A percentile compares a stretch with the other conserved stretches of the same genome.
Evolutionary conservation across 208 protist species (phyloP).

Genomic region (Willaertia magna): DNA sequence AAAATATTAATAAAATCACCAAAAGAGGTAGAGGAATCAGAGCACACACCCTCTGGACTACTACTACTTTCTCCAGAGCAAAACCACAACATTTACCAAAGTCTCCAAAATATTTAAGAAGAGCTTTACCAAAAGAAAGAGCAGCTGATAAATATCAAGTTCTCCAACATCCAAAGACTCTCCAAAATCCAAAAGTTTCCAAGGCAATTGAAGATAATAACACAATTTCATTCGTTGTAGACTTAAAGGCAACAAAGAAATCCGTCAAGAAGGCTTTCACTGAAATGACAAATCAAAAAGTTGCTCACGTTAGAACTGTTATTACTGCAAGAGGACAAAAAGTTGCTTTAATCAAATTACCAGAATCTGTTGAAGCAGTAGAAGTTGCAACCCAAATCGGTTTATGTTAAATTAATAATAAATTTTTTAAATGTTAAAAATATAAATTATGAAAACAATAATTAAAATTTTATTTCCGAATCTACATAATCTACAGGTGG

Average conservation of each 20-base stretch:
- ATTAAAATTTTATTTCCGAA: neutral
- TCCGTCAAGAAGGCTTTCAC: conserved; percentile 95
- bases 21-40: conserved; percentile 40
- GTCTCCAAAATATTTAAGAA: conserved; percentile 73
- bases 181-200: conserved; percentile 83
- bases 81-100: conserved; percentile 77
- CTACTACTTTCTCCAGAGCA: conserved; percentile 84
- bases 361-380: conserved; percentile 72
- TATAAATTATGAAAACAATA: neutral
- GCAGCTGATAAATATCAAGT: conserved; percentile 63
- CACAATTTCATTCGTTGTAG: conserved; percentile 98
- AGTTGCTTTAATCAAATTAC: conserved; percentile 95
- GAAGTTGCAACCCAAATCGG: conserved; percentile 96
- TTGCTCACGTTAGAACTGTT: conserved; percentile 94
- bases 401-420: conserved; percentile 56
- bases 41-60: conserved; percentile 85
- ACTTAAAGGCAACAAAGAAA: conserved; percentile 89
- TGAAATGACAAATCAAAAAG: conserved; percentile 92
- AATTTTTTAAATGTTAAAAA: no score
- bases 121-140: conserved; percentile 57
- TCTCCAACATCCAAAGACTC: conserved; percentile 92
- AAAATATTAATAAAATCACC: conserved; percentile 10
- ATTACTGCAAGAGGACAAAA: conserved; percentile 93
- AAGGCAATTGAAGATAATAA: conserved; percentile 99
- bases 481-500: neutral